A percentile compares a stretch with the other conserved stretches of the same genome.
Evolutionary conservation across 805 yeast species (phyloP).

Genomic region (Cephaloascus fragrans): DNA sequence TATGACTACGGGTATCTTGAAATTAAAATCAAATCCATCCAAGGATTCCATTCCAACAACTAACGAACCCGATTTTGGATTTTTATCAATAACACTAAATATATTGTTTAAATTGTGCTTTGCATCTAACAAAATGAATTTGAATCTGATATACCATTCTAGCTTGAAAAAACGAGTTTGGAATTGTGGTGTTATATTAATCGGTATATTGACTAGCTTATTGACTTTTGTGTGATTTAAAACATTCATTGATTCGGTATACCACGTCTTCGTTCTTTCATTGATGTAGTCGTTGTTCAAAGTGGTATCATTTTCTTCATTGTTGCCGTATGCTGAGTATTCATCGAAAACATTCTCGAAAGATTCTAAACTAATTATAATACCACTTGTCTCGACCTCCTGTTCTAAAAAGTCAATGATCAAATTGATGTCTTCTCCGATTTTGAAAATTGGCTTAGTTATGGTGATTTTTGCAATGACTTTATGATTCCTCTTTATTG

Average conservation of each 20-base stretch:
- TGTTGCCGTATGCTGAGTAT: not conserved
- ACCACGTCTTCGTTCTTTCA: not conserved
- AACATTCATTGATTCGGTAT: not conserved
- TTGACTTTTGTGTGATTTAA: not conserved
- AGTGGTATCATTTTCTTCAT: not conserved
- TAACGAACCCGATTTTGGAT: constrained; percentile 17
- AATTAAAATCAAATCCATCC: constrained; percentile 28
- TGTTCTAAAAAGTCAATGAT: not conserved
- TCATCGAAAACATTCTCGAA: not conserved
- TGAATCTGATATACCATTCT: constrained; percentile 5
- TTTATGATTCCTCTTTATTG: constrained; percentile 28
- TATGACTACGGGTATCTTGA: constrained; percentile 34
- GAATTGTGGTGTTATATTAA: constrained; percentile 3
- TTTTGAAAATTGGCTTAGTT: constrained; percentile 25
- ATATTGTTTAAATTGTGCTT: constrained; percentile 4
- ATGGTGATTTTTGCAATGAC: constrained; percentile 27
- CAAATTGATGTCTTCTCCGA: not conserved
- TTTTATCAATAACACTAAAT: constrained; percentile 11
- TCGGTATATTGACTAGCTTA: constrained; percentile 15
- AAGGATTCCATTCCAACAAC: constrained; percentile 19
- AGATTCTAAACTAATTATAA: not conserved
- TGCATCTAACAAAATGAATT: constrained; percentile 9
- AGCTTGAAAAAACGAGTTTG: constrained; percentile 14
- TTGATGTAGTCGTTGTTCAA: not conserved
- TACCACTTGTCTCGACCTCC: not conserved